These are phyloP conservation scores for Setomelanomma holmii DNA, from an alignment of 2,329 filamentous ascomycete genomes.

Conservation along the genomic window DNA sequence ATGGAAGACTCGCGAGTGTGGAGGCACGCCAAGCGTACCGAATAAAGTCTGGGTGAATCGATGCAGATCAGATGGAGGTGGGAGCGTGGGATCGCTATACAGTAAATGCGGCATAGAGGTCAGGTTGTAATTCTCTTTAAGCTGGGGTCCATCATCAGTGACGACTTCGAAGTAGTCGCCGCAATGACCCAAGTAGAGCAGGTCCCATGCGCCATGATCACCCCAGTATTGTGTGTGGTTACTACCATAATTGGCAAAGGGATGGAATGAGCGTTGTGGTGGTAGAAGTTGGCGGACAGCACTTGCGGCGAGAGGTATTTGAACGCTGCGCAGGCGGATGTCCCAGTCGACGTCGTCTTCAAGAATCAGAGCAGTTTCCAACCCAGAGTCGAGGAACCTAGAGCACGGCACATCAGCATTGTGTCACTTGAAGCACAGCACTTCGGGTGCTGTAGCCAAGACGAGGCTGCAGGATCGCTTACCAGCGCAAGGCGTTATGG, in stretches of 20 bases:
- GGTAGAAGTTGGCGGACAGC: conserved; percentile 49
- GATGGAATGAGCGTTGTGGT: conserved; percentile 28
- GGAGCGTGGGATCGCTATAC: conserved; percentile 49
- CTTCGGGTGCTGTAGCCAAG: conserved; percentile 8
- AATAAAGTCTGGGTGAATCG: conserved; percentile 50
- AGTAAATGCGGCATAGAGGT: conserved; percentile 42
- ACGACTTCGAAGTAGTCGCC: conserved; percentile 51
- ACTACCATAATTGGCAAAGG: conserved; percentile 21
- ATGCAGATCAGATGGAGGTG: conserved; percentile 46
- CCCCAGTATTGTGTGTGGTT: conserved; percentile 51
- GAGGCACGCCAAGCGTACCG: conserved; percentile 43
- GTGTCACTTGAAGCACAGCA: background rate
- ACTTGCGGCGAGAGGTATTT: conserved; percentile 51
- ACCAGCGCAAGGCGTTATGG: conserved; percentile 52
- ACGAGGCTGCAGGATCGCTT: conserved; percentile 17
- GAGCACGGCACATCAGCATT: conserved; percentile 16
- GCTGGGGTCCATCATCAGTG: conserved; percentile 37
- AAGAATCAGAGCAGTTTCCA: conserved; percentile 53
- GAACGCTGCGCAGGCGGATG: conserved; percentile 52
- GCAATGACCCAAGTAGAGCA: conserved; percentile 56
- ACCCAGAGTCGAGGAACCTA: conserved; percentile 52
- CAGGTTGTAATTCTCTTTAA: conserved; percentile 35
- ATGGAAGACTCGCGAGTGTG: conserved; percentile 49
- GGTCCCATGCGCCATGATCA: conserved; percentile 48
- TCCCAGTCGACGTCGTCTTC: conserved; percentile 58